These are phyloP conservation scores for Populus hybrid DNA, from an alignment of 441 rosid species.

Conservation along the genomic window DNA sequence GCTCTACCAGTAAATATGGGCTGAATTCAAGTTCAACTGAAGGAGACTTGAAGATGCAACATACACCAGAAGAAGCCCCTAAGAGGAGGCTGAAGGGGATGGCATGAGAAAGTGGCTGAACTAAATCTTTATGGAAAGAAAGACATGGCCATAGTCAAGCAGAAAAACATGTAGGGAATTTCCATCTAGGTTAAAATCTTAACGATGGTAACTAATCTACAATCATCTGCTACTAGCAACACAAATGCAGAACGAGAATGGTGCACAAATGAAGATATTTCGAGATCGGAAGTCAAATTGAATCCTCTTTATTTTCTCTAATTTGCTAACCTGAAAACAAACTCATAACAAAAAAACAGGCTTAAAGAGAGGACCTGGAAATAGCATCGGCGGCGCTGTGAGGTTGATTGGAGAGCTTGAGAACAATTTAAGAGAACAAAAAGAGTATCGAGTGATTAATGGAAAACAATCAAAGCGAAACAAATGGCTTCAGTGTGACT, in stretches of 20 bases:
- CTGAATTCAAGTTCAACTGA: background rate
- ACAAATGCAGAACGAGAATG: background rate
- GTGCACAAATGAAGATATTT: slow-evolving; percentile 1
- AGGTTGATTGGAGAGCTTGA: slow-evolving; percentile 17
- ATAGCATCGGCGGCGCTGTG: slow-evolving; percentile 9
- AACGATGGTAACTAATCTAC: background rate
- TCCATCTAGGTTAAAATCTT: background rate
- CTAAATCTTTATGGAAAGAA: no score
- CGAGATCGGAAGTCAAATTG: background rate
- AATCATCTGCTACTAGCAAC: background rate
- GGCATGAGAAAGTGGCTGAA: background rate
- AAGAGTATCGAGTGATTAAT: background rate
- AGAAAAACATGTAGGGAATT: background rate
- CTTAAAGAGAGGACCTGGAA: slow-evolving; percentile 27
- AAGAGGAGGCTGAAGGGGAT: background rate
- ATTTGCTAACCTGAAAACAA: background rate
- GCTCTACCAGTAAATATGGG: background rate
- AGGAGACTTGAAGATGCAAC: background rate
- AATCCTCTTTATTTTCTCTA: background rate
- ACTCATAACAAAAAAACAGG: background rate
- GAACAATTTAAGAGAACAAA: background rate
- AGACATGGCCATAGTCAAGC: background rate
- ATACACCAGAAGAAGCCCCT: background rate
- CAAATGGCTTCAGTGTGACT: background rate
- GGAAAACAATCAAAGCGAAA: background rate